phyloP scores from a whole-genome alignment of 1,284 basidiomycete species.

The Apiotrichum domesticum region DNA sequence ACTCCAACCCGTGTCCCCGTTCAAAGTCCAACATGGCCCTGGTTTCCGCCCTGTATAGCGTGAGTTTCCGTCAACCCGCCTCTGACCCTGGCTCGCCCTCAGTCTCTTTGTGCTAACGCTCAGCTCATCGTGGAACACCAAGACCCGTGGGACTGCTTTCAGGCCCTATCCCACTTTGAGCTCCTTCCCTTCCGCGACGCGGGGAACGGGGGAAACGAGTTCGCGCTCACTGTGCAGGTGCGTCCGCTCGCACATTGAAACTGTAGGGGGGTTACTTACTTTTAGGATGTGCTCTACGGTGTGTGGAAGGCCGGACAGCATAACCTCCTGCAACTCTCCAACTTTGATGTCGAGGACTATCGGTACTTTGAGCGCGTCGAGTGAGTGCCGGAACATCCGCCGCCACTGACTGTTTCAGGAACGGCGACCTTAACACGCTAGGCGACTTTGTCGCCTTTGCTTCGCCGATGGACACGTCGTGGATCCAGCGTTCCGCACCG shows the following conservation, averaged over 20 bases:
- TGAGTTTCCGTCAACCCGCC: constrained; percentile 11
- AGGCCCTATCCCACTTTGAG: constrained; percentile 82
- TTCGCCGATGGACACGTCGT: constrained; percentile 62
- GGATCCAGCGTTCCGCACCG: constrained; percentile 12
- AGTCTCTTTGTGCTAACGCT: too few relatives aligned
- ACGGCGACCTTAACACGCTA: constrained; percentile 97
- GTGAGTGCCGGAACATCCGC: constrained; percentile 21
- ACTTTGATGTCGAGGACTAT: constrained; percentile 57
- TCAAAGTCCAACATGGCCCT: constrained; percentile 90
- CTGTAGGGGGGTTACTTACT: background rate
- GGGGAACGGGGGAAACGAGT: constrained; percentile 85
- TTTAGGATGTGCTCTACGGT: constrained; percentile 82
- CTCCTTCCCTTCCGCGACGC: constrained; percentile 96
- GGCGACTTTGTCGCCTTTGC: constrained; percentile 86
- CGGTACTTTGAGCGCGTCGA: constrained; percentile 91
- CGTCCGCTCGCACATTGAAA: background rate
- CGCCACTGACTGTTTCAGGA: constrained; percentile 41
- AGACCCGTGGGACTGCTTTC: constrained; percentile 91
- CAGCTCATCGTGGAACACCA: constrained; percentile 90
- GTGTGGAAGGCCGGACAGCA: constrained; percentile 89
- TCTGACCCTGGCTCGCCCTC: too few relatives aligned
- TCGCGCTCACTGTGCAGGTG: constrained; percentile 60
- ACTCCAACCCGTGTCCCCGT: constrained; percentile 76
- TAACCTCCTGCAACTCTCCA: constrained; percentile 81
- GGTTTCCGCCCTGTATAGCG: constrained; percentile 74